These are phyloP conservation scores for Vaccinium myrtillus DNA, from an alignment of 148 eudicot genomes.

Conservation along the genomic window DNA sequence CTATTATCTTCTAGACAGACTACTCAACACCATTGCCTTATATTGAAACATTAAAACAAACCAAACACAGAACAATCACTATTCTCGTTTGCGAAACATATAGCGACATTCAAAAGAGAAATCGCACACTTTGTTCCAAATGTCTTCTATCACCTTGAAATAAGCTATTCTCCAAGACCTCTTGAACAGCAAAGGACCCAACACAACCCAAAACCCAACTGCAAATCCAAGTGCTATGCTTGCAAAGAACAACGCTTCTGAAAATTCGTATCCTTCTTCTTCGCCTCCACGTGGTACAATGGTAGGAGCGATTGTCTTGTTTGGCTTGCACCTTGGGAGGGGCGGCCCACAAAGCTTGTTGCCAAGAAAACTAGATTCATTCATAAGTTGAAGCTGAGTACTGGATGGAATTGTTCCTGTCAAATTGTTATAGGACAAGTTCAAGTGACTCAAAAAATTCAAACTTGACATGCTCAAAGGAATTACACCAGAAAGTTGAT, in stretches of 20 bases:
- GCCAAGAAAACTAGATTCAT: neutral
- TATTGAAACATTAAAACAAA: no score
- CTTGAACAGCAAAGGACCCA: neutral
- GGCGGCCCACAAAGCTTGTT: no score
- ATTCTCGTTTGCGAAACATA: neutral
- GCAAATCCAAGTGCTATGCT: neutral
- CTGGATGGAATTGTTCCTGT: neutral
- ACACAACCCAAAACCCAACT: slow-evolving; percentile 6
- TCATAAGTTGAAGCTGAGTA: neutral
- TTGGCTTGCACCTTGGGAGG: no score
- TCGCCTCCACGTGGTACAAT: neutral
- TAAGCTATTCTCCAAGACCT: slow-evolving; percentile 1
- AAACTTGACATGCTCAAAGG: neutral
- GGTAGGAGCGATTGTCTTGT: no score
- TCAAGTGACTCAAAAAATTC: neutral
- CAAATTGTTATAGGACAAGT: neutral
- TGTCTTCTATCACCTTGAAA: neutral
- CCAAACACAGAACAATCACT: no score
- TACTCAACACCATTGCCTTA: no score
- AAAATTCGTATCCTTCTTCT: neutral
- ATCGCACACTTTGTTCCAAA: neutral
- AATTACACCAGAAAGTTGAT: slow-evolving; percentile 4
- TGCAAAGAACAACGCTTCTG: neutral
- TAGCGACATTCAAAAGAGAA: neutral
- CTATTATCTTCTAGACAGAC: no score